These are phyloP conservation scores for Gossypium raimondii DNA, from an alignment of 345 rosid genomes.

Conservation along the genomic window DNA sequence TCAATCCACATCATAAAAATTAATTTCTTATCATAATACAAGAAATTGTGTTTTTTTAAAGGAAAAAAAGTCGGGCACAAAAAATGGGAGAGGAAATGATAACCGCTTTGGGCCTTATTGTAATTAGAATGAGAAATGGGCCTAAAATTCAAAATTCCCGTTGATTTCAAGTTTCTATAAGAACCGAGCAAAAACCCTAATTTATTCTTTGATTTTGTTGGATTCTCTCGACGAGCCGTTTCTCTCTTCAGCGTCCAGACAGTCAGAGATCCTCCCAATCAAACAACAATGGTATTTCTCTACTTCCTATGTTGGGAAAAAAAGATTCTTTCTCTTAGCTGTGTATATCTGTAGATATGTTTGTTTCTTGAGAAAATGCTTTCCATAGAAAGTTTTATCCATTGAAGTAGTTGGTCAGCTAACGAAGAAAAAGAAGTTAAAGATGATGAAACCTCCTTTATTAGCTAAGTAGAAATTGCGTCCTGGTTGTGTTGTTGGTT, in stretches of 20 bases:
- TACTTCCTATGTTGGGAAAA: not conserved
- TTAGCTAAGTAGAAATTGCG: not conserved
- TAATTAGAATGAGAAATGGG: not conserved
- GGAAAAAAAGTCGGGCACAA: no score
- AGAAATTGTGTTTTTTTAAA: no score
- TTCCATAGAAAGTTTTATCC: not conserved
- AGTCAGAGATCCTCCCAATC: not conserved
- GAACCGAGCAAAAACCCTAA: not conserved
- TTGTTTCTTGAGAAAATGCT: conserved; percentile 2
- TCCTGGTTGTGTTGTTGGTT: not conserved
- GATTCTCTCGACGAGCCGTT: not conserved
- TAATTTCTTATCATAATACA: not conserved
- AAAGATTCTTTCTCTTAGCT: not conserved
- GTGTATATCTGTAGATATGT: not conserved
- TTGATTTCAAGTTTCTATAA: not conserved
- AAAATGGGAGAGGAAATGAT: no score
- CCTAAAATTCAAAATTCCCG: not conserved
- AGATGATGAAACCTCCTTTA: not conserved
- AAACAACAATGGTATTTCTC: not conserved
- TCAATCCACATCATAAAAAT: no score
- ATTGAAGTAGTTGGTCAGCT: not conserved
- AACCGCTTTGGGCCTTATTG: not conserved
- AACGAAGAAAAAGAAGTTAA: not conserved
- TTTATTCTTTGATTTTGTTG: not conserved
- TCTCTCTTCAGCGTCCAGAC: not conserved